Percentiles rank a stretch among this genome's conserved stretches.
phyloP scores from a whole-genome alignment of 169 alveolate genomes.

The Cryptosporidium felis region DNA sequence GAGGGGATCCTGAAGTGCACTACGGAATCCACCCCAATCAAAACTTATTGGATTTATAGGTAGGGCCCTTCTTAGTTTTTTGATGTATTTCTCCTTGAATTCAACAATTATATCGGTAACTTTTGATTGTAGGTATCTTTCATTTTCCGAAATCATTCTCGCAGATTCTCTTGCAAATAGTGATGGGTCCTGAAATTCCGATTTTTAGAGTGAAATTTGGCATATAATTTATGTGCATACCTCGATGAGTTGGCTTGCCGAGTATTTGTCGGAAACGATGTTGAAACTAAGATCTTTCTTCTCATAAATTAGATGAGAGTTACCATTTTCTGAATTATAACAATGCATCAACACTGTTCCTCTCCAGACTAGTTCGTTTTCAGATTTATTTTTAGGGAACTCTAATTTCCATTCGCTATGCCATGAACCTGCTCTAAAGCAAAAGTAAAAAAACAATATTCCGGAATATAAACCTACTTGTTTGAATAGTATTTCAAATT shows the following conservation, averaged over 20 bases:
- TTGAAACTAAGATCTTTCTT: not conserved
- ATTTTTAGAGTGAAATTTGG: not conserved
- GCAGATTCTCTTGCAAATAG: slow-evolving; percentile 2
- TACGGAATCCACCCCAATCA: slow-evolving; percentile 25
- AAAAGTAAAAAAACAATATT: not conserved
- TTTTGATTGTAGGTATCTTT: slow-evolving; percentile 3
- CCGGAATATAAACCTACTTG: slow-evolving; percentile 23
- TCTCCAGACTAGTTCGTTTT: not conserved
- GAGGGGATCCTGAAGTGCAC: slow-evolving; percentile 26
- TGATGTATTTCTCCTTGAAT: not conserved
- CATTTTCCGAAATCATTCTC: not conserved
- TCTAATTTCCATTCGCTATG: slow-evolving; percentile 51
- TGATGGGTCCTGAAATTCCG: not conserved
- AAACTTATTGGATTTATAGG: slow-evolving; percentile 48
- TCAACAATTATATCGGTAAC: not conserved
- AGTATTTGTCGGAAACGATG: not conserved
- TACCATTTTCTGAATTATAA: slow-evolving; percentile 27
- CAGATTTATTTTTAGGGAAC: slow-evolving; percentile 14
- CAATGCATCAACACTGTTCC: slow-evolving; percentile 24
- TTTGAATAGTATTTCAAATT: slow-evolving; percentile 7
- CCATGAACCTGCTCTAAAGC: slow-evolving; percentile 59
- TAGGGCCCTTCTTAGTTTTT: slow-evolving; percentile 17
- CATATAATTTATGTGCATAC: not conserved
- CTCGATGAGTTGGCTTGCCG: not conserved
- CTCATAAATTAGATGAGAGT: slow-evolving; percentile 48